Evolutionary conservation across 1,284 basidiomycete genomes (phyloP).

Genomic region (Leccinum subspadiceum): DNA sequence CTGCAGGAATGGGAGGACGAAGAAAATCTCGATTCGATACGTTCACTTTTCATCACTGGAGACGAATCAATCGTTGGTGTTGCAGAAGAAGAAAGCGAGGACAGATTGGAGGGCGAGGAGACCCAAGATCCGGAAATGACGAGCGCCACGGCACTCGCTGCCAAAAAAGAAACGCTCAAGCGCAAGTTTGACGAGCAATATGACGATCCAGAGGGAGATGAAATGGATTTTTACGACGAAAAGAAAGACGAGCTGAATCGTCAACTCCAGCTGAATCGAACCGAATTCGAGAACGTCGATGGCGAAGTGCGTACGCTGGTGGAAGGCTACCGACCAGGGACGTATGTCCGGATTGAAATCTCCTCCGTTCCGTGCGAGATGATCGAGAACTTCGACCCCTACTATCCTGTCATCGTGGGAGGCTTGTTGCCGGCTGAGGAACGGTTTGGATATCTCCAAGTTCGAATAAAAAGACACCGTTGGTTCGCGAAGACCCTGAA

Average conservation of each 20-base stretch:
- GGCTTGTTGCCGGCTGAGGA: slow-evolving; percentile 92
- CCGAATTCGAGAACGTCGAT: slow-evolving; percentile 85
- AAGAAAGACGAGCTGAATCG: slow-evolving; percentile 87
- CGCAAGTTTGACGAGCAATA: slow-evolving; percentile 97
- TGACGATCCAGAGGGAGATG: slow-evolving; percentile 80
- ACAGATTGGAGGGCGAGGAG: too few relatives aligned
- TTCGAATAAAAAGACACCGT: slow-evolving; percentile 93
- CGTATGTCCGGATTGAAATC: slow-evolving; percentile 94
- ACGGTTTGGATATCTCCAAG: slow-evolving; percentile 92
- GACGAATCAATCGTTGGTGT: too few relatives aligned
- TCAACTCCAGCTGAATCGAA: slow-evolving; percentile 62
- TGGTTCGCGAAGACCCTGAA: slow-evolving; percentile 95
- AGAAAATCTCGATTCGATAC: too few relatives aligned
- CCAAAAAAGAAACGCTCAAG: slow-evolving; percentile 90
- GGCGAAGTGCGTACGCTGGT: slow-evolving; percentile 78
- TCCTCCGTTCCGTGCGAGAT: slow-evolving; percentile 86
- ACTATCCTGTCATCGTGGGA: slow-evolving; percentile 89
- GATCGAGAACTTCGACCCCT: slow-evolving; percentile 90
- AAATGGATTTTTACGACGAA: slow-evolving; percentile 86
- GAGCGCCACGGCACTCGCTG: slow-evolving; percentile 46
- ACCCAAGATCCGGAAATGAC: too few relatives aligned
- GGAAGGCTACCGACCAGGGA: slow-evolving; percentile 88
- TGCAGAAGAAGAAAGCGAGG: too few relatives aligned
- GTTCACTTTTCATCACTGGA: too few relatives aligned
- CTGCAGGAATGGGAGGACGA: too few relatives aligned